Evolutionary conservation across 257 asterid species (phyloP).

Genomic region (Salvia miltiorrhiza): DNA sequence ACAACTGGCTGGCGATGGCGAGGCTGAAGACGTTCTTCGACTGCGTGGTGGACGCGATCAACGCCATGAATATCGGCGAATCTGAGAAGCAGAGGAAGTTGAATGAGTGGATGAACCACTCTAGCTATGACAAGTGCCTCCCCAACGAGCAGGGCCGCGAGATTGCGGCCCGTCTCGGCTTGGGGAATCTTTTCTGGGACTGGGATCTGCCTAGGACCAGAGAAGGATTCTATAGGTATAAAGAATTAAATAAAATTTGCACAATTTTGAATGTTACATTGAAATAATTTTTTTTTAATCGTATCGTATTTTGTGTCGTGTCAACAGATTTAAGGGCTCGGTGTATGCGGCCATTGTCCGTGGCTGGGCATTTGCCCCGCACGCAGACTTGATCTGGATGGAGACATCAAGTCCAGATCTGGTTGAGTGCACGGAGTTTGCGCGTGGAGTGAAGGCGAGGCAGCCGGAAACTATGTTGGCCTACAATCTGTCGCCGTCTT

Average conservation of each 20-base stretch:
- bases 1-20: constrained; percentile 75
- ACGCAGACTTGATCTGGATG: constrained; percentile 88
- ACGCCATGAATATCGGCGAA: constrained; percentile 43
- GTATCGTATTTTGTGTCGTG: neutral
- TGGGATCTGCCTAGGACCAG: constrained; percentile 95
- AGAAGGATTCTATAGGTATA: constrained; percentile 78
- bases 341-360: constrained; percentile 83
- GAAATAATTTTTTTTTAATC: neutral
- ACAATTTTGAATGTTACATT: too few relatives aligned
- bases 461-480: constrained; percentile 85
- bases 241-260: neutral
- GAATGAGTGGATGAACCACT: constrained; percentile 70
- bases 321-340: constrained; percentile 55
- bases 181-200: constrained; percentile 68
- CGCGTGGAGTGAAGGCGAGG: constrained; percentile 64
- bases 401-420: constrained; percentile 86
- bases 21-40: constrained; percentile 73
- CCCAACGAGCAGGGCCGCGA: constrained; percentile 73
- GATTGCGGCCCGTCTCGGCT: constrained; percentile 58
- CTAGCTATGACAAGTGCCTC: constrained; percentile 64
- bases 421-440: constrained; percentile 83
- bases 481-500: constrained; percentile 89
- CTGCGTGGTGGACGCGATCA: constrained; percentile 68
- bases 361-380: constrained; percentile 79
- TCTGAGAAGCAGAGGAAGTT: constrained; percentile 66